These are phyloP conservation scores for Globisporangium spinosum DNA, from an alignment of 352 stramenopile genomes.

Conservation along the genomic window DNA sequence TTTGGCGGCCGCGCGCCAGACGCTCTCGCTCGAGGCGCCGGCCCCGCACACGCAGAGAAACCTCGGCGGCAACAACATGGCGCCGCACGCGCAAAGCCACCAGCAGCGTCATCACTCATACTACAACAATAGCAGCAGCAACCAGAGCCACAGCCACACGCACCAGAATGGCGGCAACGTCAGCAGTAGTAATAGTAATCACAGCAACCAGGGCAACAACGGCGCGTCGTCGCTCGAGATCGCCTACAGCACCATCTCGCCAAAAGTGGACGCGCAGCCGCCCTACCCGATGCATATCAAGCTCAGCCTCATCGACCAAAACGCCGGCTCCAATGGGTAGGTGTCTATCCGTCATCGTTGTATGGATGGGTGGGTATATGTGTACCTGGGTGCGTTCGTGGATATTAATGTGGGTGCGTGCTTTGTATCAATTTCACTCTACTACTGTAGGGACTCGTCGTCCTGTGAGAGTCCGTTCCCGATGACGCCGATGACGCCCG, in stretches of 20 bases:
- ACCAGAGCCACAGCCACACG: neutral
- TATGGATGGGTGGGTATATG: too few species aligned
- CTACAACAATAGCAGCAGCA: slow-evolving; percentile 4
- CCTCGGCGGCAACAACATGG: neutral
- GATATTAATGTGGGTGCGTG: neutral
- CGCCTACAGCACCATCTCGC: slow-evolving; percentile 77
- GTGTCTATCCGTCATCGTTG: neutral
- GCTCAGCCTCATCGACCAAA: slow-evolving; percentile 78
- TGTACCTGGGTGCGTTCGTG: slow-evolving; percentile 1
- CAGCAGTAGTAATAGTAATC: neutral
- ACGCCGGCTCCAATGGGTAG: slow-evolving; percentile 38
- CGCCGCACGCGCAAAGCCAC: neutral
- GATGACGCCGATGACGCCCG: slow-evolving; percentile 52
- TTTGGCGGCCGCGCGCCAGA: slow-evolving; percentile 13
- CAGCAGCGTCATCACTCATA: slow-evolving; percentile 1
- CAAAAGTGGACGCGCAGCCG: slow-evolving; percentile 54
- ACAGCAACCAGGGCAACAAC: neutral
- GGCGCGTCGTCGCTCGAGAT: slow-evolving; percentile 48
- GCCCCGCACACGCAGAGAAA: neutral
- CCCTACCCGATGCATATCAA: slow-evolving; percentile 80
- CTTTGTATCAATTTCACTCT: too few species aligned
- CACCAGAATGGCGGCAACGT: neutral
- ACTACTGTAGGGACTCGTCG: slow-evolving; percentile 34
- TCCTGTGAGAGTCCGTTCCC: slow-evolving; percentile 71
- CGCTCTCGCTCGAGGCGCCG: slow-evolving; percentile 15